phyloP scores from a whole-genome alignment of 257 asterid genomes.

The Solanum corneliomulleri region DNA sequence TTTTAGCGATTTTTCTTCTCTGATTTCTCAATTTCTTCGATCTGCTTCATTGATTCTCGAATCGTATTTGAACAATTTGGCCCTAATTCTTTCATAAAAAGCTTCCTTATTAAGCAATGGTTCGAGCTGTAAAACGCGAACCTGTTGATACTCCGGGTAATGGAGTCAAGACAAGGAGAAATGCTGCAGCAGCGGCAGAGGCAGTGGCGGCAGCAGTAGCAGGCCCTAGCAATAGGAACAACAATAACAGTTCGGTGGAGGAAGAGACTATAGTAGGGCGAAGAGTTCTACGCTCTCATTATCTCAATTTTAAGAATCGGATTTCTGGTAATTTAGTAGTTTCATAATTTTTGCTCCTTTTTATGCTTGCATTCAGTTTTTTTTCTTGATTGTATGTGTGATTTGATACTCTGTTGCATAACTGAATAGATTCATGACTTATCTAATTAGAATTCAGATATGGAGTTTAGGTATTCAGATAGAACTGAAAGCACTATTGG shows the following conservation, averaged over 20 bases:
- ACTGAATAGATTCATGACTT: neutral
- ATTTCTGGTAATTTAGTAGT: conserved; percentile 15
- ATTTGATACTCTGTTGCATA: neutral
- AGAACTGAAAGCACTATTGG: neutral
- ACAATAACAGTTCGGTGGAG: neutral
- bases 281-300: conserved; percentile 31
- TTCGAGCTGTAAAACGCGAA: conserved; percentile 13
- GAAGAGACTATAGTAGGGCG: conserved; percentile 6
- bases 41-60: neutral
- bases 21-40: neutral
- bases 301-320: conserved; percentile 21
- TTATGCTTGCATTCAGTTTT: neutral
- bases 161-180: neutral
- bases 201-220: neutral
- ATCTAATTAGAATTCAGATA: neutral
- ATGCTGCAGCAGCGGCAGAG: neutral
- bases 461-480: neutral
- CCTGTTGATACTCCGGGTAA: neutral
- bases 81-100: neutral
- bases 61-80: neutral
- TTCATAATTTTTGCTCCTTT: neutral
- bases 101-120: neutral
- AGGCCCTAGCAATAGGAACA: neutral
- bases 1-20: neutral
- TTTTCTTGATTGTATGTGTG: neutral